A percentile compares a stretch with the other conserved stretches of the same genome.
These are phyloP conservation scores for Lactarius evosmus DNA, from an alignment of 768 basidiomycete species.

Conservation along the genomic window DNA sequence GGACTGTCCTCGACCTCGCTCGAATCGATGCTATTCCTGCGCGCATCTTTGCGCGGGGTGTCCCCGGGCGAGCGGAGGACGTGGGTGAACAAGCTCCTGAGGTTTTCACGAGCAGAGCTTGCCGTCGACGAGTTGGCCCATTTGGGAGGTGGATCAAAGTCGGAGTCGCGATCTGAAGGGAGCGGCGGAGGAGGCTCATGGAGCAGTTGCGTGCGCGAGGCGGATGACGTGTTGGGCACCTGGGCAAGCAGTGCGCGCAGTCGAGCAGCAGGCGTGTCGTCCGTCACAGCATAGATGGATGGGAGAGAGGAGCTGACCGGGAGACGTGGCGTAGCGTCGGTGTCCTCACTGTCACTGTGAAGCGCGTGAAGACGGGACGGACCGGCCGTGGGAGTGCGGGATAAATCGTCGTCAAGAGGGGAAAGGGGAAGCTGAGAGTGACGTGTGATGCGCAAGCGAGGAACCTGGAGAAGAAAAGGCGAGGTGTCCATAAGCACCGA, in stretches of 20 bases:
- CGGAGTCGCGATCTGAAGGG: constrained; percentile 27
- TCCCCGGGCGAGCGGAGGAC: constrained; percentile 23
- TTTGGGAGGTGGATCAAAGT: constrained; percentile 27
- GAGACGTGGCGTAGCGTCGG: constrained; percentile 25
- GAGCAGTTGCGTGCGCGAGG: constrained; percentile 23
- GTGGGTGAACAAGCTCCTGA: constrained; percentile 24
- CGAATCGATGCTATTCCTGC: constrained; percentile 29
- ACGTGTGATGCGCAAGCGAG: constrained; percentile 22
- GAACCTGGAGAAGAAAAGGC: constrained; percentile 11
- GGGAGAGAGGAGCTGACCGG: constrained; percentile 25
- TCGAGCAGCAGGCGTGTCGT: constrained; percentile 25
- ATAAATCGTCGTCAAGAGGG: constrained; percentile 14
- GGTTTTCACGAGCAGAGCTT: constrained; percentile 24
- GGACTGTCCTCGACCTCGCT: constrained; percentile 30
- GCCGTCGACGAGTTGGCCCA: constrained; percentile 11
- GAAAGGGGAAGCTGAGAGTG: constrained; percentile 11
- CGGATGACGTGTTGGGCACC: constrained; percentile 24
- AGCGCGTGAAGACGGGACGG: constrained; percentile 24
- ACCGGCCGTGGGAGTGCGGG: constrained; percentile 24
- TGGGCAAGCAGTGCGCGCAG: constrained; percentile 26
- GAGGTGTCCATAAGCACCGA: constrained; percentile 18
- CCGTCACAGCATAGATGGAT: constrained; percentile 15
- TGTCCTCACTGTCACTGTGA: constrained; percentile 25
- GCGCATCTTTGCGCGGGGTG: constrained; percentile 14
- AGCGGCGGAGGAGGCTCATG: constrained; percentile 25